Conservation (phyloP, 1,284 basidiomycete species). For the Ceratobasidium sp. region DNA sequence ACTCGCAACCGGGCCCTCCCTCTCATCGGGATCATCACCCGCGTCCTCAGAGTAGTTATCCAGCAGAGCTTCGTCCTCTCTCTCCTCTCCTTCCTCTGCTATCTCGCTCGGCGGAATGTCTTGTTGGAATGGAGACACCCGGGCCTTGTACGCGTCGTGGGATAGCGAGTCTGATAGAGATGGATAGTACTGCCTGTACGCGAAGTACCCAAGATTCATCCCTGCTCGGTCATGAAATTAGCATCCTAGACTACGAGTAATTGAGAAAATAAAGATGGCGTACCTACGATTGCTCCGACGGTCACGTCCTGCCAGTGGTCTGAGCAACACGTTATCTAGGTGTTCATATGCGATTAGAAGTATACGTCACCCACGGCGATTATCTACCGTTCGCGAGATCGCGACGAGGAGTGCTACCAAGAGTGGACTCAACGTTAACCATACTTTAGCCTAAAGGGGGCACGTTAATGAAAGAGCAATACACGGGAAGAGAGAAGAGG, state of each 20-base stretch:
- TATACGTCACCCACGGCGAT: constrained; percentile 70
- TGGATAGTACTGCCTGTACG: constrained; percentile 85
- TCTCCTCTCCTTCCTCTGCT: no score
- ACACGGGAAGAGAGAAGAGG: not conserved
- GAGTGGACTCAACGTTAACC: constrained; percentile 83
- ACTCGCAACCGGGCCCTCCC: not conserved
- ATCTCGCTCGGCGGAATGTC: not conserved
- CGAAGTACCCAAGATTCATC: constrained; percentile 75
- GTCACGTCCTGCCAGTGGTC: constrained; percentile 92
- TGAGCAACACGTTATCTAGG: constrained; percentile 51
- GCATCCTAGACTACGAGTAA: no score
- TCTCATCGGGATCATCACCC: not conserved
- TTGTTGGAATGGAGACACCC: constrained; percentile 24
- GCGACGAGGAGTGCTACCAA: constrained; percentile 86
- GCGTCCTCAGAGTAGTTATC: constrained; percentile 22
- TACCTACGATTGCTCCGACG: constrained; percentile 82
- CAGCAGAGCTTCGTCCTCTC: constrained; percentile 14
- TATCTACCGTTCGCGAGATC: constrained; percentile 89
- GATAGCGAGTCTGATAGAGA: constrained; percentile 66
- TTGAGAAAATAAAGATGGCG: not conserved
- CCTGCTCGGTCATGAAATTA: constrained; percentile 6
- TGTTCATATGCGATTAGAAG: not conserved
- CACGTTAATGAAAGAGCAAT: not conserved
- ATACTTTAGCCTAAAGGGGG: constrained; percentile 72
- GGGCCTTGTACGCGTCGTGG: constrained; percentile 55